Evolutionary conservation across 2,329 filamentous ascomycete species (phyloP).

Genomic region (Fusarium napiforme): DNA sequence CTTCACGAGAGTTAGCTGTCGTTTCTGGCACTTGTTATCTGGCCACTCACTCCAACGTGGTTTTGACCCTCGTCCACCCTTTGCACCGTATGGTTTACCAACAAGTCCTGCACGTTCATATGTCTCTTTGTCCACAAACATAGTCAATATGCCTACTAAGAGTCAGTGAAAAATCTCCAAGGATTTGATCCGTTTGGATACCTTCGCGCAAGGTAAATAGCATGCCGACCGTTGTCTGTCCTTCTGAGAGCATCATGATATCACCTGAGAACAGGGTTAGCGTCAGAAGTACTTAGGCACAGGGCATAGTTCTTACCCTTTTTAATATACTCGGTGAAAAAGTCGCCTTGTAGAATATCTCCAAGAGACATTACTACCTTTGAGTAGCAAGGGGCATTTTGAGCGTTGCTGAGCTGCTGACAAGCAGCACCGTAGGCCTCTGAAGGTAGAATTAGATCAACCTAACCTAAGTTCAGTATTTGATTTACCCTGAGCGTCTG

Average conservation of each 20-base stretch:
- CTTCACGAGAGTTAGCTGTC: slow-evolving; percentile 57
- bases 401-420: slow-evolving; percentile 58
- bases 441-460: slow-evolving; percentile 78
- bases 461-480: slow-evolving; percentile 45
- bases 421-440: slow-evolving; percentile 67
- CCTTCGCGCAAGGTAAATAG: slow-evolving; percentile 78
- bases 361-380: slow-evolving; percentile 78
- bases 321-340: slow-evolving; percentile 89
- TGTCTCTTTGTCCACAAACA: slow-evolving; percentile 82
- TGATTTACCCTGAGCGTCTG: too few relatives aligned
- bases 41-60: slow-evolving; percentile 75
- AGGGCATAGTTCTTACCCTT: slow-evolving; percentile 61
- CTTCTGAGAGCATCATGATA: slow-evolving; percentile 85
- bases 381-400: slow-evolving; percentile 63
- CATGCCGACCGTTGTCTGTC: slow-evolving; percentile 75
- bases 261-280: slow-evolving; percentile 64
- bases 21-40: not conserved
- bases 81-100: slow-evolving; percentile 72
- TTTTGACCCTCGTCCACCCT: slow-evolving; percentile 69
- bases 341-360: slow-evolving; percentile 77
- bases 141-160: slow-evolving; percentile 70
- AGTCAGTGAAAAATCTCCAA: slow-evolving; percentile 1
- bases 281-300: not conserved
- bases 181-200: slow-evolving; percentile 43
- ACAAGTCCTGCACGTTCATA: slow-evolving; percentile 86